phyloP scores from a whole-genome alignment of 106 monocot genomes.

The Narthecium ossifragum region DNA sequence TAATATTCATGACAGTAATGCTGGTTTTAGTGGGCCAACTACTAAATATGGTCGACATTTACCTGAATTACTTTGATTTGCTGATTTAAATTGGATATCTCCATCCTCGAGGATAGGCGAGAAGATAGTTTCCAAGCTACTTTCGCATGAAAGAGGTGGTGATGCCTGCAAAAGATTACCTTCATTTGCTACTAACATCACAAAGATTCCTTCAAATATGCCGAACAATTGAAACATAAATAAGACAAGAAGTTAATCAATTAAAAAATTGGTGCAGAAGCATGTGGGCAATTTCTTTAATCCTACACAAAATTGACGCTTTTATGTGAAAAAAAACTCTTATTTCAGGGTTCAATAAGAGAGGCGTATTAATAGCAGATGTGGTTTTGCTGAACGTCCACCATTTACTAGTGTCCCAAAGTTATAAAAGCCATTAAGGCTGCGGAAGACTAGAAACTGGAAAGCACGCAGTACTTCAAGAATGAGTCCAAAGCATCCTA shows the following conservation, averaged over 20 bases:
- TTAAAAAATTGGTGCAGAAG: not conserved
- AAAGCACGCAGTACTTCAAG: no score
- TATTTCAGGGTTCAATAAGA: no score
- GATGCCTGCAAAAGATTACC: slow-evolving; percentile 25
- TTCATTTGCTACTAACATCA: not conserved
- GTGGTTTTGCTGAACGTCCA: no score
- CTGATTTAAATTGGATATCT: slow-evolving; percentile 21
- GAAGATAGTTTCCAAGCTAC: slow-evolving; percentile 31
- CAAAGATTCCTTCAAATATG: not conserved
- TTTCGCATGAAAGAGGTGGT: slow-evolving; percentile 13
- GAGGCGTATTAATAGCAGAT: no score
- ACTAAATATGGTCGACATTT: no score
- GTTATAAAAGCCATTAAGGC: no score
- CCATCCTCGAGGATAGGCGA: slow-evolving; percentile 25
- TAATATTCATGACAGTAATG: not conserved
- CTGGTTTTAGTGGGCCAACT: no score
- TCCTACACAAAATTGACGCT: not conserved
- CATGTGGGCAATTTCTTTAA: not conserved
- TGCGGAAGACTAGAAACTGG: no score
- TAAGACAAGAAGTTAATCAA: not conserved
- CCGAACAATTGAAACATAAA: not conserved
- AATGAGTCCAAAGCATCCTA: no score
- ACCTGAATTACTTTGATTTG: slow-evolving; percentile 29
- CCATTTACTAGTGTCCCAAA: no score
- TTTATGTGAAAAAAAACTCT: not conserved